phyloP scores from a whole-genome alignment of 2,329 filamentous ascomycete genomes.

The Cryphonectria nitschkei region DNA sequence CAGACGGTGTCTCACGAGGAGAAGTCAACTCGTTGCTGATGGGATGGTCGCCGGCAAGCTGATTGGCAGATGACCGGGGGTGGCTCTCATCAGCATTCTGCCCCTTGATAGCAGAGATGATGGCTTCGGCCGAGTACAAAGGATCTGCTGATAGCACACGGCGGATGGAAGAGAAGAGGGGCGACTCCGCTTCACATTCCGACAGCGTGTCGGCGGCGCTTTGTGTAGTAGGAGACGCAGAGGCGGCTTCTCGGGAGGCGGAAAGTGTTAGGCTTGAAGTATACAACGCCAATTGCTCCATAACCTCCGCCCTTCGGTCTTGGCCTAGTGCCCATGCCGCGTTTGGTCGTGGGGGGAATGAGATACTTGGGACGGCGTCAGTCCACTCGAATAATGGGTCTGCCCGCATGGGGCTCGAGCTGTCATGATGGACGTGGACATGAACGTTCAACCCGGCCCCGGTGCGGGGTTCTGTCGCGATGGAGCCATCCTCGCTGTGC shows the following conservation, averaged over 20 bases:
- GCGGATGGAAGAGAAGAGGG: not conserved
- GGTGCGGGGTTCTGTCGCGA: not conserved
- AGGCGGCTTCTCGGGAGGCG: not conserved
- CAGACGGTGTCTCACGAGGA: not conserved
- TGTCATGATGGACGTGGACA: not conserved
- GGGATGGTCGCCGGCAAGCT: not conserved
- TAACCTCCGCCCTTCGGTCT: not conserved
- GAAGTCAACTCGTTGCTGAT: not conserved
- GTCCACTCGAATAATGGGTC: not conserved
- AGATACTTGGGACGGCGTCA: not conserved
- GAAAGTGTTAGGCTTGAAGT: not conserved
- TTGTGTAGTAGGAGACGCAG: not conserved
- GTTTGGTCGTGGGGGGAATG: not conserved
- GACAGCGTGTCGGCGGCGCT: not conserved
- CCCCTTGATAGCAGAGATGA: not conserved
- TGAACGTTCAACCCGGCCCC: not conserved
- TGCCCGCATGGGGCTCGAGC: not conserved
- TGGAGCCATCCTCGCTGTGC: not conserved
- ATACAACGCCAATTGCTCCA: not conserved
- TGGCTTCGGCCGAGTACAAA: not conserved
- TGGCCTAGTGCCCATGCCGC: not conserved
- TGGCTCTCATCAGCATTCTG: not conserved
- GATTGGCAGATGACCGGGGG: not conserved
- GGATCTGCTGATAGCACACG: not conserved
- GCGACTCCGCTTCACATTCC: not conserved